Evolutionary conservation across 805 yeast genomes (phyloP).

Genomic region (Groenewaldozyma salmanticensis): DNA sequence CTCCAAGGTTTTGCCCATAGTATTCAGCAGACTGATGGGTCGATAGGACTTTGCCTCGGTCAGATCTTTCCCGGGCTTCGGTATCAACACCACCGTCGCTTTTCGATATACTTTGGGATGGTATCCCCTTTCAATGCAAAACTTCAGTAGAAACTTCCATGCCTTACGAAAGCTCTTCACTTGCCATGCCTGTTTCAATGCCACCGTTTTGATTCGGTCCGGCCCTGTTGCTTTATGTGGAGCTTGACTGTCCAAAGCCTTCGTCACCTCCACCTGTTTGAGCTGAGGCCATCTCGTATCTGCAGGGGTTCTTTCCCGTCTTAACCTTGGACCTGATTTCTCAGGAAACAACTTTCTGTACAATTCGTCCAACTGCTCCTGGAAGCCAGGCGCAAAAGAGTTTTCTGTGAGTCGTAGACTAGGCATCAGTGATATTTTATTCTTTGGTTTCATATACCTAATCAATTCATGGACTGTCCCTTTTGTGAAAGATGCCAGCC

Average conservation of each 20-base stretch:
- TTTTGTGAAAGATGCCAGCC: no score
- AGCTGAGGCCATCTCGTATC: neutral
- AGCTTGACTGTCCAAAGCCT: neutral
- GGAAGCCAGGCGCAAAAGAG: no score
- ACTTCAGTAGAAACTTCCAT: neutral
- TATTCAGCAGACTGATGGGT: conserved; percentile 2
- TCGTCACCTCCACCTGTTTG: neutral
- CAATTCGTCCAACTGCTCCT: no score
- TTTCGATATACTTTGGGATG: neutral
- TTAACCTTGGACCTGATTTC: no score
- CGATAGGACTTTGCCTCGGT: neutral
- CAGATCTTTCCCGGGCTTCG: neutral
- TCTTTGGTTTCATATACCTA: no score
- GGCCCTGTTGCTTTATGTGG: neutral
- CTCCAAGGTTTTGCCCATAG: conserved; percentile 3
- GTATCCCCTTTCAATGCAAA: neutral
- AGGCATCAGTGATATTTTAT: no score
- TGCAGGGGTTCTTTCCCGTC: neutral
- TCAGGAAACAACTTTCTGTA: no score
- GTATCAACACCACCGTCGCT: neutral
- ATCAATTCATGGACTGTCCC: no score
- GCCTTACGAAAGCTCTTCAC: neutral
- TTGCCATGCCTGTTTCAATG: neutral
- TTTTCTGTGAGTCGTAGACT: no score
- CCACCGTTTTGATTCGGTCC: neutral